Evolutionary conservation across 108 stramenopile genomes (phyloP), one percentile per base, ranked within the genome.

Genomic region (Fragilaria crotonensis): DNA sequence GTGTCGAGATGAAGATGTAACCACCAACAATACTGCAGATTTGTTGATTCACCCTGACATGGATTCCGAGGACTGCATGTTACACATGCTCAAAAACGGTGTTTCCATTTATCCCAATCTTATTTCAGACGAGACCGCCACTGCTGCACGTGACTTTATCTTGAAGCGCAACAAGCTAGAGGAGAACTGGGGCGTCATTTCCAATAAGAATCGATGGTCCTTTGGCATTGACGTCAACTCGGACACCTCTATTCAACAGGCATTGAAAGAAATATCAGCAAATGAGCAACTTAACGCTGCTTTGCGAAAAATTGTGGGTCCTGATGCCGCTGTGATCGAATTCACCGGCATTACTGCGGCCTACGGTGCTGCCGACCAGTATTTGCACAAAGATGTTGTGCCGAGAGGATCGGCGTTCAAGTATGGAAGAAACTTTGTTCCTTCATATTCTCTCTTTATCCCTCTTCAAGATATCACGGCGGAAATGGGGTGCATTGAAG

Each of bases 321-420:
- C 63, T 1, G 57, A 83, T 75, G 78, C 82, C 21, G 82, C 82
- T 20, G 28, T 83, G 1, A 77, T 83, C 58, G 82, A 83, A 66
- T 68, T 83, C 48, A 79, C 82, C 3, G 69, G 70, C 29, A 83
- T 83, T 33, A 83, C 82, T 0, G 51, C 61, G 48, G 57, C 75
- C 18, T 79, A 66, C 53, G 82, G 82, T 5, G 82, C 82, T 5
- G 49, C 11, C 0, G 72, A 66, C 33, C 82, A 83, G 53, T 41
- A 59, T 45, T 64, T 54, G 50, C 82, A 83, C 53, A 45, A 60
- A 9, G 82, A 83, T 52, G 68, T 74, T 4, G 64, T 76, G 20
- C 68, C 69, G 0, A 14, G 33, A 49, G 78, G 62, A 31, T 68
- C 50, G 54, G 69, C 54, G 5, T 52, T 59, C 33, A 73, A 77